A percentile compares a stretch with the other conserved stretches of the same genome.
phyloP scores from a whole-genome alignment of 2,329 filamentous ascomycete genomes.

The Paecilomyces sp. region DNA sequence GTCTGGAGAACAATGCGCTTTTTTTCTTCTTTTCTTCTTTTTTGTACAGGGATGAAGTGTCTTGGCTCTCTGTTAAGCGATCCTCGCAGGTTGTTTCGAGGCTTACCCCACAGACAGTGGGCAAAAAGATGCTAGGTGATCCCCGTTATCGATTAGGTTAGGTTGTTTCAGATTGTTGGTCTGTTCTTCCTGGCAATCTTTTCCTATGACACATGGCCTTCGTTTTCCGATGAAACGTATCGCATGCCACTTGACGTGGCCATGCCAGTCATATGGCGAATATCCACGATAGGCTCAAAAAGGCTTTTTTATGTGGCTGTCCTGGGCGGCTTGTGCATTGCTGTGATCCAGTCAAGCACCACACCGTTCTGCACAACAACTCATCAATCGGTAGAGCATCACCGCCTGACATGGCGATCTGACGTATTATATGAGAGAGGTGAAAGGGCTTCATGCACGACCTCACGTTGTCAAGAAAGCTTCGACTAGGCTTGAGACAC shows the following conservation, averaged over 20 bases:
- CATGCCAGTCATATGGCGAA: not conserved
- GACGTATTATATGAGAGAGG: not conserved
- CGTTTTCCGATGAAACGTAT: not conserved
- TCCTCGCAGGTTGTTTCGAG: not conserved
- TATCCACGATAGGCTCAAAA: not conserved
- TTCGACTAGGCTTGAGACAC: not conserved
- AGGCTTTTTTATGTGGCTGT: not conserved
- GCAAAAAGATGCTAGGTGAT: not conserved
- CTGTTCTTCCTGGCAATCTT: not conserved
- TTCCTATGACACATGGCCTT: not conserved
- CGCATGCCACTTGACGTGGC: not conserved
- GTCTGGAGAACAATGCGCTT: not conserved
- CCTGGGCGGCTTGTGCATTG: not conserved
- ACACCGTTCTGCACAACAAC: not conserved
- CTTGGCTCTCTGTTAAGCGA: not conserved
- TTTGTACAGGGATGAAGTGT: not conserved
- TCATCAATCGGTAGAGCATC: not conserved
- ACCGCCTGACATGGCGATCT: not conserved
- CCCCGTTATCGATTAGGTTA: not conserved
- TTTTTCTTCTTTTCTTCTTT: not conserved
- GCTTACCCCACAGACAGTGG: not conserved
- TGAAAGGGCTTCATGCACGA: not conserved
- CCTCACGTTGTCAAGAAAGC: not conserved
- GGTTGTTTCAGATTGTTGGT: not conserved
- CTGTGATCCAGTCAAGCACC: not conserved